Evolutionary conservation across 805 yeast genomes (phyloP), one percentile per base, ranked within the genome.

Genomic region (Candida mattraensis): DNA sequence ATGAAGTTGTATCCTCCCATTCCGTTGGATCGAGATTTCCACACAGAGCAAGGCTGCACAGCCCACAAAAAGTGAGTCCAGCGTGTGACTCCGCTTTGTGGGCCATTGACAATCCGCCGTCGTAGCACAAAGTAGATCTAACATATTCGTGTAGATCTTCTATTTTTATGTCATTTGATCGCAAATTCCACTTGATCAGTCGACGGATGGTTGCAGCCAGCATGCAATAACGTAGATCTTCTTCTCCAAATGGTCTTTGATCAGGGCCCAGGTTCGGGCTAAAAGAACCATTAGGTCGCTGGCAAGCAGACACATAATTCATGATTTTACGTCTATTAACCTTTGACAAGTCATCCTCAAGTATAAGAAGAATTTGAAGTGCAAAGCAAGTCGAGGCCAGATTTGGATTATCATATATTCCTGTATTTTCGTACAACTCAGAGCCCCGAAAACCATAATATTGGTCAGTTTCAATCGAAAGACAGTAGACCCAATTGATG

Each of bases 31-130:
- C 54, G 7, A 67, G 20, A 9, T 44, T 40, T 4, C 53, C 64
- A 5, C 70, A 48, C 26, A 85, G 47, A 21, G 56, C 51, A 38
- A 87, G 64, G 1, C 84, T 58, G 0, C 83, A 83, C 16, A 89
- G 49, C 0, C 85, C 96, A 61, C 97, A 89, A 52, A 78, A 91
- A 0, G 95, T 83, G 40, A 84, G 69, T 0, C 98, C 99, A 6
- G 87, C 80, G 61, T 91, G 97, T 3, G 88, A 68, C 57, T 91
- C 99, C 17, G 51, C 44, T 11, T 47, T 42, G 9, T 18, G n/a
- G 6, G 42, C 28, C 16, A 73, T 71, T 5, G 89, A 83, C 29
- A 86, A 60, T 0, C 96, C 97, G 2, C 97, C 97, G 50, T 74
- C 78, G 47, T 60, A 70, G 20, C 68, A 61, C 24, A 66, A 54